Percentiles rank a stretch among this genome's conserved stretches.
These are phyloP conservation scores for Globisporangium uncinulatum DNA, from an alignment of 352 stramenopile species.

Conservation along the genomic window DNA sequence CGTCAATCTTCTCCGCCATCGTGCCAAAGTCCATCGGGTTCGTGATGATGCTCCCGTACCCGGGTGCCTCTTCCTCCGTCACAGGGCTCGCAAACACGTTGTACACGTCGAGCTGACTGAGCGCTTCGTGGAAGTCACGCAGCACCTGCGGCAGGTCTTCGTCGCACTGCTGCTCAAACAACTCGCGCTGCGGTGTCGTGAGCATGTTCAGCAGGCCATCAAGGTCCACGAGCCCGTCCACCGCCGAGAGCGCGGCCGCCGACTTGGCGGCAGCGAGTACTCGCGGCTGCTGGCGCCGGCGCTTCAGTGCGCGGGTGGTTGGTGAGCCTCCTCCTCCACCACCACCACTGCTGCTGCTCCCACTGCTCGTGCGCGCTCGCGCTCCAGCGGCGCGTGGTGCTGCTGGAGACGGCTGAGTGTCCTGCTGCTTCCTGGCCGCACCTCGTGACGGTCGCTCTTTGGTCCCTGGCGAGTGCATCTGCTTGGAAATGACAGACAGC, in stretches of 20 bases:
- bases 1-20: constrained; percentile 80
- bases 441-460: background rate
- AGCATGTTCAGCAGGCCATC: constrained; percentile 43
- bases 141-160: constrained; percentile 57
- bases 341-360: background rate
- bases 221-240: constrained; percentile 37
- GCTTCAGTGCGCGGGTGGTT: constrained; percentile 1
- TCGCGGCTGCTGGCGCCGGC: constrained; percentile 15
- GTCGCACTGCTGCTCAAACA: constrained; percentile 43
- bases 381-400: background rate
- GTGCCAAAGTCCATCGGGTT: constrained; percentile 94
- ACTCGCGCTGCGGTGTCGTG: constrained; percentile 41
- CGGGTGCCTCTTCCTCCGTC: constrained; percentile 86
- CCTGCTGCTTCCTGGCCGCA: background rate
- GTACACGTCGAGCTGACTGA: constrained; percentile 68
- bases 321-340: background rate
- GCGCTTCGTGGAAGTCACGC: constrained; percentile 63
- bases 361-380: constrained; percentile 2
- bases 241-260: constrained; percentile 1
- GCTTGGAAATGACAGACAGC: constrained; percentile 8
- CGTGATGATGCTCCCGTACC: constrained; percentile 87
- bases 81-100: constrained; percentile 88
- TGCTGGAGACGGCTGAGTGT: constrained; percentile 2
- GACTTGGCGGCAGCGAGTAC: constrained; percentile 2
- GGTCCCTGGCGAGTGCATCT: constrained; percentile 2